phyloP scores from a whole-genome alignment of 179 eudicot species.

The Vitellaria paradoxa region DNA sequence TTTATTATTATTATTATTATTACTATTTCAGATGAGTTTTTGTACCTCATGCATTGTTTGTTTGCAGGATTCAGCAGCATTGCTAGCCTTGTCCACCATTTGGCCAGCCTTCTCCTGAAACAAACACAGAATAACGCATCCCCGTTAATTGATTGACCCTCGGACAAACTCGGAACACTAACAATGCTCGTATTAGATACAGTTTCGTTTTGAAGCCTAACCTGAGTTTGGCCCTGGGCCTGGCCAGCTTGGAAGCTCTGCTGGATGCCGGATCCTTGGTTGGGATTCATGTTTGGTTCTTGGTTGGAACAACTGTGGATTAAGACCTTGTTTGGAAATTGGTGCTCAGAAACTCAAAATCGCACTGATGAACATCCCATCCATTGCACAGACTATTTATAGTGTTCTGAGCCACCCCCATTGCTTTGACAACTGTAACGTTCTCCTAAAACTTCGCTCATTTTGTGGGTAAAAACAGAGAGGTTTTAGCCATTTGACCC shows the following conservation, averaged over 20 bases:
- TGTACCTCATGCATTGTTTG: background rate
- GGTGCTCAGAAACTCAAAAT: too few relatives aligned
- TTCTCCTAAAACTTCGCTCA: too few relatives aligned
- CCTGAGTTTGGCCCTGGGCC: conserved; percentile 5
- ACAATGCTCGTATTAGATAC: too few relatives aligned
- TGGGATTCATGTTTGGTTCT: background rate
- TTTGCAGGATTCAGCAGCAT: background rate
- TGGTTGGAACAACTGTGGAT: background rate
- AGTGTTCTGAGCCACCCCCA: background rate
- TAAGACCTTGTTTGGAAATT: background rate
- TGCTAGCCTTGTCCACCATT: background rate
- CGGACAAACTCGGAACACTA: too few relatives aligned
- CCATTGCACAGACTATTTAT: background rate
- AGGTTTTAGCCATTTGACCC: too few relatives aligned
- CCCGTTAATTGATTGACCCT: background rate
- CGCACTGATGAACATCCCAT: background rate
- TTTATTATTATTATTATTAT: too few relatives aligned
- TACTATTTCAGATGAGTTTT: too few relatives aligned
- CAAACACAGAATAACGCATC: background rate
- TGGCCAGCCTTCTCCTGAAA: background rate
- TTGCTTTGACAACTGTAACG: background rate
- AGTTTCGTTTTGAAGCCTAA: background rate
- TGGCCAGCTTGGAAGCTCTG: background rate
- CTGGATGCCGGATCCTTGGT: background rate
- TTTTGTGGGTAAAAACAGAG: too few relatives aligned